These are phyloP conservation scores for Aspergillus ruber DNA, from an alignment of 2,329 filamentous ascomycete genomes.

Conservation along the genomic window DNA sequence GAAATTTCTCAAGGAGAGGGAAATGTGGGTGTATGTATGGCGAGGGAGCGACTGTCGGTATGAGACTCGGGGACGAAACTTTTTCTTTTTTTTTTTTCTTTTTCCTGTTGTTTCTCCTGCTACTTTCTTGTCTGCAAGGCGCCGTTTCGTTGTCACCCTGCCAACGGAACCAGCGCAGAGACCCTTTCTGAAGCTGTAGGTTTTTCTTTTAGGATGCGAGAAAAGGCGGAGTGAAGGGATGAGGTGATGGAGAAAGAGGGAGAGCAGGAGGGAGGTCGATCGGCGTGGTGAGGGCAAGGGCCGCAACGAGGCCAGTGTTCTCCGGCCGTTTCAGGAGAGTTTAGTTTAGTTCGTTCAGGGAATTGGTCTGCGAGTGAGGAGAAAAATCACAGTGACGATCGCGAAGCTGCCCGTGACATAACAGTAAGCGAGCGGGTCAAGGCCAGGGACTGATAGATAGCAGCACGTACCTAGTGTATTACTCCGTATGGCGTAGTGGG, in stretches of 20 bases:
- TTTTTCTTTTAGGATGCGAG: neutral
- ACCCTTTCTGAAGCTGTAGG: too few relatives aligned
- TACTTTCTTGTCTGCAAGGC: slow-evolving; percentile 3
- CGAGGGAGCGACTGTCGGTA: slow-evolving; percentile 5
- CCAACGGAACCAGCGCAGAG: neutral
- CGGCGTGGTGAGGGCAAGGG: neutral
- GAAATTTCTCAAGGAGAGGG: neutral
- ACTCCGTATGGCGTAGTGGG: neutral
- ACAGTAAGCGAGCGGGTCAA: neutral
- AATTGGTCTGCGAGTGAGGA: neutral
- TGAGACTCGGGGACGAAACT: neutral
- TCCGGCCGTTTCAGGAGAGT: slow-evolving; percentile 3
- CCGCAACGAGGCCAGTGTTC: neutral
- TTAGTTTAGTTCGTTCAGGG: too few relatives aligned
- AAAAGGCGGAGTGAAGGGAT: slow-evolving; percentile 6
- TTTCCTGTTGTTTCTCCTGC: neutral
- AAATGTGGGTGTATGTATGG: neutral
- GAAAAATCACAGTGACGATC: slow-evolving; percentile 10
- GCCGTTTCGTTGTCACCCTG: slow-evolving; percentile 6
- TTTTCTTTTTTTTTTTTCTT: neutral
- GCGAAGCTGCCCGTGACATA: slow-evolving; percentile 6
- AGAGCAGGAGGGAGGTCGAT: neutral
- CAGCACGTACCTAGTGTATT: neutral
- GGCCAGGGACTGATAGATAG: neutral
- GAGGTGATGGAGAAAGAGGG: slow-evolving; percentile 1